phyloP scores from a whole-genome alignment of 2,329 filamentous ascomycete species.

The Talaromyces sp. region DNA sequence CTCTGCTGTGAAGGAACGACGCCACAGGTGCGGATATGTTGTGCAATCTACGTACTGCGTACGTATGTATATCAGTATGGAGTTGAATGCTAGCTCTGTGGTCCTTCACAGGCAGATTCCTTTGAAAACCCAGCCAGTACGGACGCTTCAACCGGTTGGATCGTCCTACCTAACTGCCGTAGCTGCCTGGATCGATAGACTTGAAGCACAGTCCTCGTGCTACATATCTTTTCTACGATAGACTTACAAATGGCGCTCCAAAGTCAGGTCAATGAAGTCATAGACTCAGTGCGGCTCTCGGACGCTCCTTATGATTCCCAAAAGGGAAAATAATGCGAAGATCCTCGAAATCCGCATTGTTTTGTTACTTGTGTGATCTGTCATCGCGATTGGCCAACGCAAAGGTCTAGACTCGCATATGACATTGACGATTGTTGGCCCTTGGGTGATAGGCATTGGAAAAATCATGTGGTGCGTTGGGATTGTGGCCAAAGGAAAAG shows the following conservation, averaged over 20 bases:
- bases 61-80: neutral
- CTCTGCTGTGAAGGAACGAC: neutral
- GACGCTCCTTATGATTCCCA: neutral
- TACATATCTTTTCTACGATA: neutral
- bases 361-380: neutral
- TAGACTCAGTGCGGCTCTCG: neutral
- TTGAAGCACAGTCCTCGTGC: neutral
- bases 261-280: conserved; percentile 1
- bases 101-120: neutral
- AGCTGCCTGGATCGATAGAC: neutral
- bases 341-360: neutral
- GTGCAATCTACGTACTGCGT: too few relatives aligned
- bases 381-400: neutral
- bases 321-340: neutral
- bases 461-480: neutral
- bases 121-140: neutral
- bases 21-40: neutral
- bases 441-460: too few relatives aligned
- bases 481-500: neutral
- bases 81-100: neutral
- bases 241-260: neutral
- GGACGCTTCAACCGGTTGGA: neutral
- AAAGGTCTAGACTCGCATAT: neutral
- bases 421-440: neutral
- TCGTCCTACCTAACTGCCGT: neutral